Evolutionary conservation across 495 filamentous ascomycete species (phyloP).

Genomic region (Neurospora sp.): DNA sequence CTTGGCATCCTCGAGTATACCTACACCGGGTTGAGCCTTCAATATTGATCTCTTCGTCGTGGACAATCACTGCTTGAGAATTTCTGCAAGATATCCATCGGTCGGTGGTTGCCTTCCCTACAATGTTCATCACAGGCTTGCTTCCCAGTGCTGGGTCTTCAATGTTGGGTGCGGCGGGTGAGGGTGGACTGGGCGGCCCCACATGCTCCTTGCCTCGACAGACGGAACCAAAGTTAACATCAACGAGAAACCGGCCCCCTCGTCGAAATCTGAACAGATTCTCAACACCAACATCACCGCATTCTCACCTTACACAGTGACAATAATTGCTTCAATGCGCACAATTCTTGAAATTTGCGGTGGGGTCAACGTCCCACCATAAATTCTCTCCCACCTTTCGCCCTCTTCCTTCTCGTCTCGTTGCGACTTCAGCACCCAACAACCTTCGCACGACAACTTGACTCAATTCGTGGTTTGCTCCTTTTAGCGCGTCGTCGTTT

Average conservation of each 20-base stretch:
- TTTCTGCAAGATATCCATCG: background rate
- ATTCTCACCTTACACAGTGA: background rate
- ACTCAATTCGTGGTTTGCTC: no score
- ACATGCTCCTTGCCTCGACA: background rate
- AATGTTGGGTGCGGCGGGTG: background rate
- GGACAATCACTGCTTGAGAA: background rate
- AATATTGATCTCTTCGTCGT: background rate
- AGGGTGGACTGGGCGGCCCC: background rate
- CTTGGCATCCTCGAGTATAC: background rate
- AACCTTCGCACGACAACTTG: no score
- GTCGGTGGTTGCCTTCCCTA: background rate
- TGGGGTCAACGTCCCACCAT: background rate
- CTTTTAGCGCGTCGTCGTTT: no score
- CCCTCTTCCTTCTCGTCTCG: no score
- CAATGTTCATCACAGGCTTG: background rate
- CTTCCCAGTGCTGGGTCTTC: background rate
- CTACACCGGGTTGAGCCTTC: background rate
- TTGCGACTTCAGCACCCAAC: no score
- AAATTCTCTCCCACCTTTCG: background rate
- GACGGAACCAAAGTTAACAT: background rate
- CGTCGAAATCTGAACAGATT: background rate
- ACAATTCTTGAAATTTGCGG: background rate
- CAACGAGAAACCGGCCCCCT: background rate
- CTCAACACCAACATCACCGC: background rate
- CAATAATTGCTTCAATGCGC: background rate